Conservation (phyloP, 2,329 filamentous ascomycete species). For the Mycosphaerelloides madeirae region DNA sequence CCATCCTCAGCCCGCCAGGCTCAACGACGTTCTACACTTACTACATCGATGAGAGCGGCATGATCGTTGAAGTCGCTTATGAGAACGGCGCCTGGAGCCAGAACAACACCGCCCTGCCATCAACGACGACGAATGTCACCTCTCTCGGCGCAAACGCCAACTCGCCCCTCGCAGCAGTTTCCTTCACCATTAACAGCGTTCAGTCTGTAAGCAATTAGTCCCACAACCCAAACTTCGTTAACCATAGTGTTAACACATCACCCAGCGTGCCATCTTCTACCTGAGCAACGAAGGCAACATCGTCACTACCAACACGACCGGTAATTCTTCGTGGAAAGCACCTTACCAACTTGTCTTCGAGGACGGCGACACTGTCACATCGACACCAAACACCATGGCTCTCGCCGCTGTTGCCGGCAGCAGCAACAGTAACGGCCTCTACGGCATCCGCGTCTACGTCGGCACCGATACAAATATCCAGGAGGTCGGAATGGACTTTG, state of each 20-base stretch:
- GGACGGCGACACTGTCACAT: neutral
- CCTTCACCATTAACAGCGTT: neutral
- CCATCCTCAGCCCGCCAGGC: slow-evolving; percentile 4
- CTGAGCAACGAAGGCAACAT: slow-evolving; percentile 8
- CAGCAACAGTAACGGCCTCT: slow-evolving; percentile 5
- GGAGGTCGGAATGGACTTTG: slow-evolving; percentile 11
- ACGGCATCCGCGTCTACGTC: slow-evolving; percentile 19
- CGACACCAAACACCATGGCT: slow-evolving; percentile 4
- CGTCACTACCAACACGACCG: slow-evolving; percentile 9
- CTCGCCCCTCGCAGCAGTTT: slow-evolving; percentile 15
- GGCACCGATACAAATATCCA: slow-evolving; percentile 8
- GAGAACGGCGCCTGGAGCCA: slow-evolving; percentile 8
- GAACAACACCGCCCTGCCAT: slow-evolving; percentile 2
- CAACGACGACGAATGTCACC: slow-evolving; percentile 12
- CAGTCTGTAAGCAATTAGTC: no score
- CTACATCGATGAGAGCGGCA: slow-evolving; percentile 12
- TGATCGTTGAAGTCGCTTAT: slow-evolving; percentile 13
- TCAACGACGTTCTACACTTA: slow-evolving; percentile 8
- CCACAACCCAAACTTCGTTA: no score
- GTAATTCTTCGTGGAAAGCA: slow-evolving; percentile 5
- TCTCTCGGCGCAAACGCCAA: slow-evolving; percentile 2
- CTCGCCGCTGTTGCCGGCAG: slow-evolving; percentile 12
- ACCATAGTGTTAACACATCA: neutral
- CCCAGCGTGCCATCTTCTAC: slow-evolving; percentile 17
- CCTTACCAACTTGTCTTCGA: slow-evolving; percentile 1